These are phyloP conservation scores for Metschnikowia continentalis DNA, from an alignment of 805 yeast genomes.

Conservation along the genomic window DNA sequence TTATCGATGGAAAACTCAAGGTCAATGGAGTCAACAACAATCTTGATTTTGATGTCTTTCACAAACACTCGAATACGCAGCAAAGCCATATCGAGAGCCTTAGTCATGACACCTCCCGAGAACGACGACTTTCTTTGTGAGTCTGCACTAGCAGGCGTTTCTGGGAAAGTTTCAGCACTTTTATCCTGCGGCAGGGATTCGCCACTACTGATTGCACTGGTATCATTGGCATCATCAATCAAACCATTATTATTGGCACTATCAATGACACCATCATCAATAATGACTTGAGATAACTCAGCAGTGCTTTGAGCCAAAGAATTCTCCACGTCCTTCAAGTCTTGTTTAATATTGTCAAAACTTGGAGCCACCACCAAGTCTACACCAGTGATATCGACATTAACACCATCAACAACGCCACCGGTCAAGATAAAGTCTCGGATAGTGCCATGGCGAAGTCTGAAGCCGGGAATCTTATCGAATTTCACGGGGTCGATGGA, in stretches of 20 bases:
- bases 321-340: slow-evolving; percentile 34
- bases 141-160: background rate
- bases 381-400: slow-evolving; percentile 53
- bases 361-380: slow-evolving; percentile 40
- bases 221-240: background rate
- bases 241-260: slow-evolving; percentile 20
- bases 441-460: slow-evolving; percentile 58
- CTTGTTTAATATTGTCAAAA: slow-evolving; percentile 25
- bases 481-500: slow-evolving; percentile 70
- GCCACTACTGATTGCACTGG: background rate
- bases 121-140: slow-evolving; percentile 18
- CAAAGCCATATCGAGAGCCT: slow-evolving; percentile 64
- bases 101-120: slow-evolving; percentile 53
- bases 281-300: slow-evolving; percentile 61
- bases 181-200: background rate
- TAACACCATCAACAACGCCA: slow-evolving; percentile 68
- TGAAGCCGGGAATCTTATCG: slow-evolving; percentile 57
- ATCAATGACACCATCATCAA: slow-evolving; percentile 23
- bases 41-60: slow-evolving; percentile 41
- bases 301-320: slow-evolving; percentile 70
- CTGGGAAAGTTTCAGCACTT: background rate
- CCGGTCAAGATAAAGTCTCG: slow-evolving; percentile 53
- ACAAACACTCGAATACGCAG: slow-evolving; percentile 55
- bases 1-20: slow-evolving; percentile 29
- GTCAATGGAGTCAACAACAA: slow-evolving; percentile 45